Base-by-base conservation (phyloP, 1,139 yeast species). In the Torulaspora globosa region DNA sequence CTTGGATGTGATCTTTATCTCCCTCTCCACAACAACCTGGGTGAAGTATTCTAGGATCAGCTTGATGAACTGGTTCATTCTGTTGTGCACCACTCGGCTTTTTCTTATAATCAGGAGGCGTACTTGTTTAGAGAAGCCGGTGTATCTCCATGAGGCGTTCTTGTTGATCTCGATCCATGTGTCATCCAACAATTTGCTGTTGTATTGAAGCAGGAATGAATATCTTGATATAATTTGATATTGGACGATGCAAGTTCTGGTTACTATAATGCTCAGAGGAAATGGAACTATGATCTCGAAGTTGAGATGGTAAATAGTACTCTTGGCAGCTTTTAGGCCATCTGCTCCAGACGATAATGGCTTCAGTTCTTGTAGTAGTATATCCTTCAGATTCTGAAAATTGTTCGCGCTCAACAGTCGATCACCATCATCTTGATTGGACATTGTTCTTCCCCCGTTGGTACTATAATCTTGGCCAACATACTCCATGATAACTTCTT, bases 221-320 rank as follows among this genome's bases (percentile, higher is more conserved):
- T 86, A 82, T 53, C 96, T 79, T 58, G 86, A 88, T 47, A 89
- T 69, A 27, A 88, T 70, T 63, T 90, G 96, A 59, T 84, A 89
- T 50, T 94, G 89, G 41, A 82, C 75, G 28, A 88, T 72, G 26
- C 84, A 79, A 36, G 87, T 83, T 49, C 82, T 78, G 21, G 85
- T 80, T 2, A 89, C 68, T 1, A 92, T 72, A 32, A 90, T 71
- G 53, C 89, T 88, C 39, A 89, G 67, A 0, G 99, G 99, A 60
- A 88, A 94, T 5, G 97, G 96, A 16, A 90, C 70, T 23, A 75
- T 70, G 29, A 87, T 64, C 44, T 86, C 85, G 35, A 89, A 70
- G 54, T 82, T 84, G 11, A 89, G 63, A 36, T 78, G 78, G 56
- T 82, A 77, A 6, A 78, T 70, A 11, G 80, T 76, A 32, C 67